A percentile compares a stretch with the other conserved stretches of the same genome.
These are phyloP conservation scores for Coemansia sp. DNA, from an alignment of 192 early-diverging fungal species.

Conservation along the genomic window DNA sequence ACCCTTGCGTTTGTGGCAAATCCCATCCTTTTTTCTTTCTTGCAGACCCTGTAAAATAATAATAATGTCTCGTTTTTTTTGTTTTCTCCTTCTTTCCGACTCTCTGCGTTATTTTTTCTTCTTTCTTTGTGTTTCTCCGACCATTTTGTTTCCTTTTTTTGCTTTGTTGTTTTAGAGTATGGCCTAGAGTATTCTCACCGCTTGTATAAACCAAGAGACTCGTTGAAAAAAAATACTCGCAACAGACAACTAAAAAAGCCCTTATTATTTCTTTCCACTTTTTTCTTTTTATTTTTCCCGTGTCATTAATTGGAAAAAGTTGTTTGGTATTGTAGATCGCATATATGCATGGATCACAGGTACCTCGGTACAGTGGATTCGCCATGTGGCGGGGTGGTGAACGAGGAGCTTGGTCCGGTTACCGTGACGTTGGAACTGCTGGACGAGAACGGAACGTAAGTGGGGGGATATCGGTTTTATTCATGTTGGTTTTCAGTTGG, in stretches of 20 bases:
- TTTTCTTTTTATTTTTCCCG: neutral
- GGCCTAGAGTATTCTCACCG: no score
- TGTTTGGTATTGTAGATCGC: conserved; percentile 1
- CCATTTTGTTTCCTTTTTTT: neutral
- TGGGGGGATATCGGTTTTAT: conserved; percentile 3
- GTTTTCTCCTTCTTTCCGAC: no score
- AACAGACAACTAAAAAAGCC: neutral
- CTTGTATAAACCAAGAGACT: no score
- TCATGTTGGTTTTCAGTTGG: neutral
- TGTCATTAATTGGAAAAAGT: neutral
- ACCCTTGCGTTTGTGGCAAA: neutral
- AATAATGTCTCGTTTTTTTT: no score
- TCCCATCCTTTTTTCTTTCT: neutral
- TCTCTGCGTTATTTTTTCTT: no score
- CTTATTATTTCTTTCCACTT: neutral
- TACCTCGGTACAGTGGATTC: conserved; percentile 29
- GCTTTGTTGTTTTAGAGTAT: neutral
- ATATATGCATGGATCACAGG: conserved; percentile 31
- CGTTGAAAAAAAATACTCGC: no score
- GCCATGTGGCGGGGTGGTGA: conserved; percentile 20
- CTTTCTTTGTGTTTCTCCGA: no score
- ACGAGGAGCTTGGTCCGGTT: conserved; percentile 18
- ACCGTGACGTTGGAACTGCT: conserved; percentile 31
- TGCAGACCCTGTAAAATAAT: no score
- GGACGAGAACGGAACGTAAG: conserved; percentile 46